Conservation (phyloP, 495 filamentous ascomycete genomes). For the Lichina pygmaea region DNA sequence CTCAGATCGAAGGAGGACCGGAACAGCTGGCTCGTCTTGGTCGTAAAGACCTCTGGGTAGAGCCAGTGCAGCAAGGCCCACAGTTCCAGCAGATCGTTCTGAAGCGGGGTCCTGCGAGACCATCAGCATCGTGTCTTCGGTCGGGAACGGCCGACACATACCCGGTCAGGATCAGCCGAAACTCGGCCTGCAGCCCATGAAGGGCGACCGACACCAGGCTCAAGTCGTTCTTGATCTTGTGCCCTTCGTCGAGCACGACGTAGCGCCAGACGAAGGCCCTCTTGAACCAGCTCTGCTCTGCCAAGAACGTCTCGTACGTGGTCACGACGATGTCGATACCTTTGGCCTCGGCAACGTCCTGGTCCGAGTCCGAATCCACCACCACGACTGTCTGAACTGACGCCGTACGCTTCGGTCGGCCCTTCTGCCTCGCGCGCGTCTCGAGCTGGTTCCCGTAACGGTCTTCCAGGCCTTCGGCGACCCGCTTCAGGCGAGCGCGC, state of each 20-base stretch:
- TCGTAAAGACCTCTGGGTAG: conserved; percentile 31
- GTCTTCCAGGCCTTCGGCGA: conserved; percentile 17
- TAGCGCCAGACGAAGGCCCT: conserved; percentile 30
- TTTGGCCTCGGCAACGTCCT: conserved; percentile 6
- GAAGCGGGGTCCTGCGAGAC: conserved; percentile 22
- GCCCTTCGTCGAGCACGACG: conserved; percentile 30
- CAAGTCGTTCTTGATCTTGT: conserved; percentile 31
- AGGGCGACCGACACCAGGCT: conserved; percentile 23
- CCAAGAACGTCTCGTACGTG: conserved; percentile 30
- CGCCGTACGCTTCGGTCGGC: neutral
- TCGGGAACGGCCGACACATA: conserved; percentile 3
- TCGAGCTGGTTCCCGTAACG: conserved; percentile 11
- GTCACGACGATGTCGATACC: conserved; percentile 26
- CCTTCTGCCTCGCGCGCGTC: conserved; percentile 4
- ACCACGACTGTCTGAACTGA: neutral
- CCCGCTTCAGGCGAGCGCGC: conserved; percentile 20
- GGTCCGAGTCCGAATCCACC: conserved; percentile 12
- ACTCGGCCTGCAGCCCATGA: conserved; percentile 24
- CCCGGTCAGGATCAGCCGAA: conserved; percentile 31
- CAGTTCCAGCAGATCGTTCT: conserved; percentile 34
- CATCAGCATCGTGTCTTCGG: neutral
- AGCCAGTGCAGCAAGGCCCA: conserved; percentile 39
- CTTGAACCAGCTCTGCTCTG: conserved; percentile 31
- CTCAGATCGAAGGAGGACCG: conserved; percentile 29
- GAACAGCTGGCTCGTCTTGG: conserved; percentile 23